These are phyloP conservation scores for Exutisphaerella laricina DNA, from an alignment of 2,329 filamentous ascomycete species.

Conservation along the genomic window DNA sequence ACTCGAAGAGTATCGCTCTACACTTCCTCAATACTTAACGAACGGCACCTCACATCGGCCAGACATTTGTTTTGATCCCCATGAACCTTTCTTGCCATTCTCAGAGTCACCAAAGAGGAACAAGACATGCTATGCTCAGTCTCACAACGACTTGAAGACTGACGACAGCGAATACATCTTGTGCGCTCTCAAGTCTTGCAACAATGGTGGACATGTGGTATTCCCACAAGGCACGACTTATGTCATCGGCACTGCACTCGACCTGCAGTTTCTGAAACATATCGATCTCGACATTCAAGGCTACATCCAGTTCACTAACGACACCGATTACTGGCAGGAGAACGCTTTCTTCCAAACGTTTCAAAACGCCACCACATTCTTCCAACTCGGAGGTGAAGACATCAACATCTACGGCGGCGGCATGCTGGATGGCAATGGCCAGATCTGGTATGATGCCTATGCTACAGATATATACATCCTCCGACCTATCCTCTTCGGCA, in stretches of 20 bases:
- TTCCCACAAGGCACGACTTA: constrained; percentile 53
- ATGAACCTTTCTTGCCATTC: constrained; percentile 33
- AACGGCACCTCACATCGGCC: constrained; percentile 30
- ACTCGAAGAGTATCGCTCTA: constrained; percentile 25
- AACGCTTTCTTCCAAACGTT: constrained; percentile 59
- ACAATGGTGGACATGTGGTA: constrained; percentile 57
- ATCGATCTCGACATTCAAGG: constrained; percentile 59
- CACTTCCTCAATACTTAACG: constrained; percentile 15
- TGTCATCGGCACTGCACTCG: constrained; percentile 58
- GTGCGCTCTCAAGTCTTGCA: constrained; percentile 53
- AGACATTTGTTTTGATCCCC: constrained; percentile 32
- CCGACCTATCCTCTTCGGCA: constrained; percentile 54
- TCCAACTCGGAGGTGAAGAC: constrained; percentile 59
- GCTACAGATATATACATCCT: constrained; percentile 52
- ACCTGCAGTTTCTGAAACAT: constrained; percentile 58
- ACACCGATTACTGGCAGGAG: constrained; percentile 63
- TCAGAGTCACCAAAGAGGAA: constrained; percentile 33
- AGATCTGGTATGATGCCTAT: constrained; percentile 60
- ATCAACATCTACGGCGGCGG: constrained; percentile 64
- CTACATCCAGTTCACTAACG: constrained; percentile 57
- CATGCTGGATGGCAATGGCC: constrained; percentile 58
- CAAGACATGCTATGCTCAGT: constrained; percentile 37
- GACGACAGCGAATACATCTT: constrained; percentile 52
- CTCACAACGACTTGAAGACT: constrained; percentile 35
- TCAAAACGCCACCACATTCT: constrained; percentile 64